Evolutionary conservation across 2,329 filamentous ascomycete species (phyloP).

Genomic region (Leptographium wingfieldii): DNA sequence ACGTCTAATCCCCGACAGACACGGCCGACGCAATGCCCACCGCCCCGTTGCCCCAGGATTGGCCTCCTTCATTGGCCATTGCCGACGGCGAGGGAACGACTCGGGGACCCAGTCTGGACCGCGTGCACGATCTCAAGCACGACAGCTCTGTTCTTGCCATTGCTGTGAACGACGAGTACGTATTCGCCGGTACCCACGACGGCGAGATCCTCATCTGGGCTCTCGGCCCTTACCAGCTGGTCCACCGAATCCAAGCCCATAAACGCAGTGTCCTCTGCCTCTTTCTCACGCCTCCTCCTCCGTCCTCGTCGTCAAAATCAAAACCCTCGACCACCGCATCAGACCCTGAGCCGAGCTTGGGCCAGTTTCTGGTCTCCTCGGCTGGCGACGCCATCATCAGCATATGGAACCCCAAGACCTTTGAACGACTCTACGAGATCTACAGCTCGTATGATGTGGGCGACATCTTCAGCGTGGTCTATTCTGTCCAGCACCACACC

Average conservation of each 20-base stretch:
- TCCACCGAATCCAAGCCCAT: conserved; percentile 72
- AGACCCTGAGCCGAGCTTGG: neutral
- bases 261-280: conserved; percentile 82
- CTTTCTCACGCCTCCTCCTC: conserved; percentile 41
- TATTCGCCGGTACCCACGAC: conserved; percentile 87
- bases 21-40: conserved; percentile 9
- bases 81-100: conserved; percentile 8
- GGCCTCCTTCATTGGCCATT: conserved; percentile 9
- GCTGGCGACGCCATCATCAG: conserved; percentile 91
- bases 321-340: too few relatives aligned
- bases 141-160: conserved; percentile 72
- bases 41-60: conserved; percentile 10
- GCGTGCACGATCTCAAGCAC: conserved; percentile 64
- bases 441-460: conserved; percentile 91
- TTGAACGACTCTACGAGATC: conserved; percentile 72
- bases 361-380: conserved; percentile 67
- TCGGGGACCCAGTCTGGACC: conserved; percentile 35
- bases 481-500: conserved; percentile 66
- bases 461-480: conserved; percentile 90
- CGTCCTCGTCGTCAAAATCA: neutral
- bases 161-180: conserved; percentile 63
- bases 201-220: conserved; percentile 91
- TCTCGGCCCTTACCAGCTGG: conserved; percentile 72
- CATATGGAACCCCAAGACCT: conserved; percentile 72
- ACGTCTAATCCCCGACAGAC: neutral